phyloP scores from a whole-genome alignment of 2,329 filamentous ascomycete genomes.

The Beauveria caledonica region DNA sequence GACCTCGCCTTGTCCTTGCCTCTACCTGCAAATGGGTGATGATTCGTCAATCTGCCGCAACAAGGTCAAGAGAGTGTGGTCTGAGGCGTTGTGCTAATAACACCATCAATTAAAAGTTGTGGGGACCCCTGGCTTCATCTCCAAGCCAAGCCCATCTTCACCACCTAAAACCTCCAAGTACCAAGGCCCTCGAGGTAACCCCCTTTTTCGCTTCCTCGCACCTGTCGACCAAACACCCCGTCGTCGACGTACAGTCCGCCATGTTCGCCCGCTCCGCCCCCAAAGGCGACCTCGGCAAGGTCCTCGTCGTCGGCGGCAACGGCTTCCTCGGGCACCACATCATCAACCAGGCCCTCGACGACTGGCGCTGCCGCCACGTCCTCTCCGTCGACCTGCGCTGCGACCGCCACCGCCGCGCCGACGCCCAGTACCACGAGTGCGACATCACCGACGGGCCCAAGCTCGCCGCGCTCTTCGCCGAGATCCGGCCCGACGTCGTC shows the following conservation, averaged over 20 bases:
- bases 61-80: too few relatives aligned
- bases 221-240: neutral
- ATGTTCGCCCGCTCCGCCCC: slow-evolving; percentile 19
- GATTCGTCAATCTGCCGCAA: too few relatives aligned
- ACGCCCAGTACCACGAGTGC: slow-evolving; percentile 59
- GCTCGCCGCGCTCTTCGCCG: slow-evolving; percentile 55
- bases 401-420: slow-evolving; percentile 55
- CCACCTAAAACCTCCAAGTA: neutral
- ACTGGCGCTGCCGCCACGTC: slow-evolving; percentile 43
- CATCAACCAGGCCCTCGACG: slow-evolving; percentile 60
- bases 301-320: slow-evolving; percentile 75
- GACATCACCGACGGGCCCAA: slow-evolving; percentile 64
- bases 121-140: neutral
- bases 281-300: slow-evolving; percentile 51
- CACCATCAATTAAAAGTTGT: neutral
- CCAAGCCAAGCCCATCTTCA: neutral
- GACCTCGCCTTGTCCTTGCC: too few relatives aligned
- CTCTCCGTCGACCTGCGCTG: slow-evolving; percentile 67
- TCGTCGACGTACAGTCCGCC: neutral
- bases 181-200: neutral
- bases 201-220: too few relatives aligned
- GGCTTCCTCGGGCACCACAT: slow-evolving; percentile 81
- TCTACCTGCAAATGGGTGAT: too few relatives aligned
- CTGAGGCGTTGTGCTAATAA: too few relatives aligned
- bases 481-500: slow-evolving; percentile 69